These are phyloP conservation scores for Penicillium aurantiogriseum DNA, from an alignment of 2,329 filamentous ascomycete genomes.

Conservation along the genomic window DNA sequence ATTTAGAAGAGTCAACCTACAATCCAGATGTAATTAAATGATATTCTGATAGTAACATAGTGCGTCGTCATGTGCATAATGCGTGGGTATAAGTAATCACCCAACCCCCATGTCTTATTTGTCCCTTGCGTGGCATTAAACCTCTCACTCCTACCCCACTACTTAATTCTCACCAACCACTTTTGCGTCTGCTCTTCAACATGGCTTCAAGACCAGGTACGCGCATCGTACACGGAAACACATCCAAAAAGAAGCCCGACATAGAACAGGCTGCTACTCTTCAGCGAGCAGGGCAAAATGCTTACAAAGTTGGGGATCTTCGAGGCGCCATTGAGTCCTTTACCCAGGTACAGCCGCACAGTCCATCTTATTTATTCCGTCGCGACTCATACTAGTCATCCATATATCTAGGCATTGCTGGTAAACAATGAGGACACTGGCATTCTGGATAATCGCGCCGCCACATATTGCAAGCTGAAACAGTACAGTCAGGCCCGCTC, in stretches of 20 bases:
- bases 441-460: constrained; percentile 56
- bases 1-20: too few species aligned
- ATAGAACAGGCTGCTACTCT: constrained; percentile 20
- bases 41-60: not conserved
- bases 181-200: not conserved
- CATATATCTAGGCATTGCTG: constrained; percentile 37
- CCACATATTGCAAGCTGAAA: constrained; percentile 54
- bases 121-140: constrained; percentile 1
- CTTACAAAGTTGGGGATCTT: constrained; percentile 47
- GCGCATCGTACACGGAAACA: not conserved
- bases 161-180: not conserved
- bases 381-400: constrained; percentile 11
- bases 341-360: constrained; percentile 33
- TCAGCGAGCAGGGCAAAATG: constrained; percentile 43
- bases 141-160: not conserved
- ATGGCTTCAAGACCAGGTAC: constrained; percentile 1
- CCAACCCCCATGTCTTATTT: not conserved
- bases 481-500: constrained; percentile 52
- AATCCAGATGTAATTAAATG: not conserved
- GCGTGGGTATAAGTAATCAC: not conserved
- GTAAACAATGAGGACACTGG: constrained; percentile 35
- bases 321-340: constrained; percentile 45
- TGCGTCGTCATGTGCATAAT: not conserved
- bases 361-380: not conserved
- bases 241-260: not conserved